Evolutionary conservation across 73 alveolate species (phyloP).

Genomic region (Paramecium biaurelia): DNA sequence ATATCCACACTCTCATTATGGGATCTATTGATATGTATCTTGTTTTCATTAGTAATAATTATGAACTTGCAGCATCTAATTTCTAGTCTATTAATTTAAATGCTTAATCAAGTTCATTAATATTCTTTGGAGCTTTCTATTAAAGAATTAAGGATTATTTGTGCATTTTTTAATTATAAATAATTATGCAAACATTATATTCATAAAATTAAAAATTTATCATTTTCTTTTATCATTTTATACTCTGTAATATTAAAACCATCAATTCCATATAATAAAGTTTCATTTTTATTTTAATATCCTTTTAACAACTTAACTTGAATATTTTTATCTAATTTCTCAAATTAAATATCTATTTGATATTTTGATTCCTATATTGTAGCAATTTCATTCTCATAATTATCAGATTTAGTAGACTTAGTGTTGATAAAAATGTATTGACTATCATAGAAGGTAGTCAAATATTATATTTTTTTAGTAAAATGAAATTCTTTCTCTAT

Average conservation of each 20-base stretch:
- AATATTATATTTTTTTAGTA: background rate
- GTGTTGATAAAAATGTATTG: background rate
- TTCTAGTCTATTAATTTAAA: background rate
- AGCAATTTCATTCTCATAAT: background rate
- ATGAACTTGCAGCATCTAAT: background rate
- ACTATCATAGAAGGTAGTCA: background rate
- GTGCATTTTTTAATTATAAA: background rate
- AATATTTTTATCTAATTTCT: background rate
- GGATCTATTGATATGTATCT: constrained; percentile 22
- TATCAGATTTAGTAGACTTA: background rate
- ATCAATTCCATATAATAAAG: background rate
- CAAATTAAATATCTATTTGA: too few relatives aligned
- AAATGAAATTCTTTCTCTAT: background rate
- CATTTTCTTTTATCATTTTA: background rate
- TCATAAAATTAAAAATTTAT: background rate
- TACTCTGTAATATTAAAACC: background rate
- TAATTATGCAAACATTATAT: background rate
- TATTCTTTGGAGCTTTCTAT: background rate
- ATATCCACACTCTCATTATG: constrained; percentile 54
- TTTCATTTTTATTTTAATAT: background rate
- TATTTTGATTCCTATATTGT: too few relatives aligned
- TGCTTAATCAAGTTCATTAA: background rate
- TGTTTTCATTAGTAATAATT: background rate
- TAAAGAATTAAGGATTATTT: background rate
- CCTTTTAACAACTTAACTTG: background rate